Conservation (phyloP, 371 early-diverging fungal genomes). For the Mucor racemosus region DNA sequence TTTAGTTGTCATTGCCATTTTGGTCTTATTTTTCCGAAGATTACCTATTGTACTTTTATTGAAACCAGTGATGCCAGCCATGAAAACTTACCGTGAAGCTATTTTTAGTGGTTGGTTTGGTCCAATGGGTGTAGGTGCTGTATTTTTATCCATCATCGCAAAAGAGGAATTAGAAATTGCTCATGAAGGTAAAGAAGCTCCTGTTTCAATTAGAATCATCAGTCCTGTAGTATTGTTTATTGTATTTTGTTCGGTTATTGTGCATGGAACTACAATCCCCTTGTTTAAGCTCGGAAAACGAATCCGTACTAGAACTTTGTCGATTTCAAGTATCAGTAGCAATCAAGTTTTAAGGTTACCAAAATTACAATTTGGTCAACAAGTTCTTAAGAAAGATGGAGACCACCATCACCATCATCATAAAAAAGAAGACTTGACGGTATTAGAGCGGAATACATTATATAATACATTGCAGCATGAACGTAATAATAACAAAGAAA, state of each 20-base stretch:
- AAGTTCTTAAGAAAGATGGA: slow-evolving; percentile 22
- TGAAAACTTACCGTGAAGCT: slow-evolving; percentile 80
- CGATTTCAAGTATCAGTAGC: slow-evolving; percentile 49
- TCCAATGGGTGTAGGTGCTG: slow-evolving; percentile 86
- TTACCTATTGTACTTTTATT: slow-evolving; percentile 77
- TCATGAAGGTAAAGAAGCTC: slow-evolving; percentile 23
- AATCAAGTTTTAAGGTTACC: slow-evolving; percentile 46
- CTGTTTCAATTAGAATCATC: slow-evolving; percentile 41
- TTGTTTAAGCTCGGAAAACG: slow-evolving; percentile 67
- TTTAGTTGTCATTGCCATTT: slow-evolving; percentile 67
- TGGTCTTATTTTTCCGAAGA: slow-evolving; percentile 83
- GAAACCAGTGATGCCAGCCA: slow-evolving; percentile 72
- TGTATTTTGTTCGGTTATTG: slow-evolving; percentile 76
- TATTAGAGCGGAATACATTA: slow-evolving; percentile 45
- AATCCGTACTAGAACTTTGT: slow-evolving; percentile 53
- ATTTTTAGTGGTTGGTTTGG: slow-evolving; percentile 97
- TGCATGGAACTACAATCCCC: slow-evolving; percentile 85
- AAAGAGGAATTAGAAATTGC: slow-evolving; percentile 53
- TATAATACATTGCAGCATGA: slow-evolving; percentile 39
- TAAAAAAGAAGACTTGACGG: slow-evolving; percentile 31
- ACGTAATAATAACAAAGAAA: background rate
- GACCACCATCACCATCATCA: background rate
- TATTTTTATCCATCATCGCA: slow-evolving; percentile 75
- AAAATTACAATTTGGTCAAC: slow-evolving; percentile 45
- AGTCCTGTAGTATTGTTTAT: slow-evolving; percentile 76